Base-by-base conservation (phyloP, 2,329 filamentous ascomycete species). In the Aphanoascus verrucosus region DNA sequence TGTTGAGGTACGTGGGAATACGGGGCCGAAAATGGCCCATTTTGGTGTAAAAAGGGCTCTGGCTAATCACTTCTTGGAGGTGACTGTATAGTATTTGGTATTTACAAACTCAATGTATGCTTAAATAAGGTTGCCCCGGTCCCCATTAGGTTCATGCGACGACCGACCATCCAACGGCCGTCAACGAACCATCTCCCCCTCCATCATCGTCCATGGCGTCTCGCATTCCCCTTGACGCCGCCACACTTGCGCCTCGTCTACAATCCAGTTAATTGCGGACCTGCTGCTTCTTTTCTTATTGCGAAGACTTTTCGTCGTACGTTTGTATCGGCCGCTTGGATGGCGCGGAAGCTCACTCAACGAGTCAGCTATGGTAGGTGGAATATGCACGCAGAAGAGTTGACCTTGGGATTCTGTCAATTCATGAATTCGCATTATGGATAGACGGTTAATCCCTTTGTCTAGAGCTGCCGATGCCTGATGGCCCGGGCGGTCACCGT, bases 401-500 rank as follows among this genome's bases (percentile, higher is more conserved):
- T 28, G n/a, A 31, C 38, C 6, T 52, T 57, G 50, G n/a, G n/a
- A 19, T 41, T 19, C 56, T 52, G 54, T 37, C 23, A 28, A 28
- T 28, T 28, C 23, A 28, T 28, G 23, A 28, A 35, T 35, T 23
- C 46, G 47, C 28, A 43, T 46, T 23, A 19, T n/a, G 41, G 34
- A n/a, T 31, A 20, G 17, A 40, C 19, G 12, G 34, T 35, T 46
- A n/a, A 41, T 41, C n/a, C n/a, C 32, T 44, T 15, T 31, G 20
- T 48, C 44, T 48, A 53, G 38, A 53, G 45, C 78, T 88, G 60
- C 84, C 84, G 64, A 80, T 86, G 62, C 81, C 83, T 57, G 83
- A 85, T 69, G 82, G 81, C 55, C 79, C 82, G 15, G 88, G 88
- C 60, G 91, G 91, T 55, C 93, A 98, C 75, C 80, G 90, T 63